Evolutionary conservation across 352 stramenopile genomes (phyloP).

Genomic region (Aphanomyces astaci): DNA sequence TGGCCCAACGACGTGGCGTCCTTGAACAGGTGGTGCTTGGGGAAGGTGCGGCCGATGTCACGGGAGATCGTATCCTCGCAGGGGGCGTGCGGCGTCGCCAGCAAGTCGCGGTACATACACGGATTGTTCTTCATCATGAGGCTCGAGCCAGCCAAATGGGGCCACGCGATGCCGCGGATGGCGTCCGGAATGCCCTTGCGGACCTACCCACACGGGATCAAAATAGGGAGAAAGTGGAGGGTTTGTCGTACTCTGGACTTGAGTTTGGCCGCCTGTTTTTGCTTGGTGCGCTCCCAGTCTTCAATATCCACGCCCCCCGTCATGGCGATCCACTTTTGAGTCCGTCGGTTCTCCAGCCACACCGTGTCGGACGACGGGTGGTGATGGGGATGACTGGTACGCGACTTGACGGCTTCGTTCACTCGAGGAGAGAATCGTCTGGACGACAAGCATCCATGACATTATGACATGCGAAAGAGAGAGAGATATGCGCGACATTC

Average conservation of each 20-base stretch:
- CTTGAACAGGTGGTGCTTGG: conserved; percentile 65
- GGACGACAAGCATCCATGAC: no score
- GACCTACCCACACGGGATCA: conserved; percentile 27
- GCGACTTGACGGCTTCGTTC: not conserved
- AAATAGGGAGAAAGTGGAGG: not conserved
- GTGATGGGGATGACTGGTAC: not conserved
- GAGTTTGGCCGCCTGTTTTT: conserved; percentile 47
- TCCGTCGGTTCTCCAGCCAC: conserved; percentile 70
- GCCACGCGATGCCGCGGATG: conserved; percentile 66
- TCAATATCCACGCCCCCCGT: conserved; percentile 60
- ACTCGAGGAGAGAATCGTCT: not conserved
- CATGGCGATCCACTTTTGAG: conserved; percentile 75
- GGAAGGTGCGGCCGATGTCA: conserved; percentile 72
- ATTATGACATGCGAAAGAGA: no score
- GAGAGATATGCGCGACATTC: no score
- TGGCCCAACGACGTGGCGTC: conserved; percentile 72
- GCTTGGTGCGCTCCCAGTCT: conserved; percentile 64
- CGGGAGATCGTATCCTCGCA: conserved; percentile 67
- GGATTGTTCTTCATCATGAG: conserved; percentile 65
- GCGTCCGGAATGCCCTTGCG: conserved; percentile 69
- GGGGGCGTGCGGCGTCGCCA: conserved; percentile 38
- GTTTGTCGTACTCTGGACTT: conserved; percentile 37
- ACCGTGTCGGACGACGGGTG: conserved; percentile 18
- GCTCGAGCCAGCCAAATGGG: conserved; percentile 49
- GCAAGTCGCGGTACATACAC: conserved; percentile 49